Conservation (phyloP, 345 rosid genomes). For the Hypericum androsaemum region DNA sequence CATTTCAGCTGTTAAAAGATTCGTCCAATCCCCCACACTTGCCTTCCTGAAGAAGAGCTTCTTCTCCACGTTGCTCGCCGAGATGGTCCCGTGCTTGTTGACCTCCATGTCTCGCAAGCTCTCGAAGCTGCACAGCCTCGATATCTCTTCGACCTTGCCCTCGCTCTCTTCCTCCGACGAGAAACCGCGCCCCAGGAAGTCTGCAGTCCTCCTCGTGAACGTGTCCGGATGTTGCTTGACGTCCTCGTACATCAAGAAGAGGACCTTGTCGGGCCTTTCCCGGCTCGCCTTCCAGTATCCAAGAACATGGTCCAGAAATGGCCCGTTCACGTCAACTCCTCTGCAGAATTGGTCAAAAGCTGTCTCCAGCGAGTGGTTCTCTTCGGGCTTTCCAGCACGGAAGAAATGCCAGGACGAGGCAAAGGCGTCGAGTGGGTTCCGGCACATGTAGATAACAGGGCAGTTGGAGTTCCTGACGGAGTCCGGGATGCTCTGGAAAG, state of each 20-base stretch:
- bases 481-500: slow-evolving; percentile 24
- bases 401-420: slow-evolving; percentile 37
- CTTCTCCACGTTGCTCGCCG: slow-evolving; percentile 27
- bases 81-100: slow-evolving; percentile 17
- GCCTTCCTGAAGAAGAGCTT: slow-evolving; percentile 1
- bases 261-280: slow-evolving; percentile 30
- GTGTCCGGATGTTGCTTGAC: slow-evolving; percentile 26
- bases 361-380: slow-evolving; percentile 26
- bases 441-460: slow-evolving; percentile 36
- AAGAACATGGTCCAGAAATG: slow-evolving; percentile 45
- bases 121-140: slow-evolving; percentile 38
- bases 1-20: slow-evolving; percentile 6
- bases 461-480: slow-evolving; percentile 19
- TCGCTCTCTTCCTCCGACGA: slow-evolving; percentile 13
- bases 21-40: too few relatives aligned
- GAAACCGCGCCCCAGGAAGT: slow-evolving; percentile 14
- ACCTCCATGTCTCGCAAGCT: slow-evolving; percentile 31
- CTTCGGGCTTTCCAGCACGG: slow-evolving; percentile 19
- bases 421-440: slow-evolving; percentile 44
- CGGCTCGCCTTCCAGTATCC: slow-evolving; percentile 41
- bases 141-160: slow-evolving; percentile 10
- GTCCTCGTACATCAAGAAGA: slow-evolving; percentile 39
- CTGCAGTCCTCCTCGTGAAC: slow-evolving; percentile 26
- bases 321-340: slow-evolving; percentile 38
- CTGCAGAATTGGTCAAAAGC: slow-evolving; percentile 35